Percentiles rank a stretch among this genome's conserved stretches.
phyloP scores from a whole-genome alignment of 106 monocot species.

The Iris macrosiphon region DNA sequence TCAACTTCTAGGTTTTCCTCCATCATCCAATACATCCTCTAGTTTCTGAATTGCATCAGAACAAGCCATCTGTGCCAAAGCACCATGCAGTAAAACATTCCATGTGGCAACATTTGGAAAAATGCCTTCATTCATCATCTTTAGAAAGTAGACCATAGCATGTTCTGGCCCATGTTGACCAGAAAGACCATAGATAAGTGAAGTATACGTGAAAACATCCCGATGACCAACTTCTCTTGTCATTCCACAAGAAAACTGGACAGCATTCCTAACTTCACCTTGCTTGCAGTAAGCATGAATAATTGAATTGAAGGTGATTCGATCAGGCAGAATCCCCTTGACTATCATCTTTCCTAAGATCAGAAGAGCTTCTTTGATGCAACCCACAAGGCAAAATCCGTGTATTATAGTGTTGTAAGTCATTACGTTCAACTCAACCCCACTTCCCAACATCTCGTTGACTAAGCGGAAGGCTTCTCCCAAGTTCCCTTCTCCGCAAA shows the following conservation, averaged over 20 bases:
- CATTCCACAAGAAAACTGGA: conserved; percentile 36
- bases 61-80: conserved; percentile 16
- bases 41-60: conserved; percentile 10
- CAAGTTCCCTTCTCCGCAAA: conserved; percentile 42
- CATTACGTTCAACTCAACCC: conserved; percentile 28
- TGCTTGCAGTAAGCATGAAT: conserved; percentile 67
- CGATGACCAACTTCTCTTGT: conserved; percentile 20
- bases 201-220: conserved; percentile 67
- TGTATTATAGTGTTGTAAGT: conserved; percentile 64
- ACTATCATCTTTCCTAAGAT: conserved; percentile 55
- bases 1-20: not conserved
- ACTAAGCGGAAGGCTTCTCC: conserved; percentile 31
- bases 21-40: conserved; percentile 18
- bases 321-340: conserved; percentile 52
- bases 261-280: conserved; percentile 36
- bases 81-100: conserved; percentile 46
- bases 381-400: conserved; percentile 32
- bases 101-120: conserved; percentile 68
- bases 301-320: conserved; percentile 51
- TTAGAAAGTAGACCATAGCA: conserved; percentile 52
- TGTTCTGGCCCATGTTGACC: conserved; percentile 35
- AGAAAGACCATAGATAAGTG: conserved; percentile 57
- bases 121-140: conserved; percentile 66
- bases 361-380: conserved; percentile 31
- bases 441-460: conserved; percentile 45